Conservation (phyloP, 2,329 filamentous ascomycete species). For the Trichophyton equinum region DNA sequence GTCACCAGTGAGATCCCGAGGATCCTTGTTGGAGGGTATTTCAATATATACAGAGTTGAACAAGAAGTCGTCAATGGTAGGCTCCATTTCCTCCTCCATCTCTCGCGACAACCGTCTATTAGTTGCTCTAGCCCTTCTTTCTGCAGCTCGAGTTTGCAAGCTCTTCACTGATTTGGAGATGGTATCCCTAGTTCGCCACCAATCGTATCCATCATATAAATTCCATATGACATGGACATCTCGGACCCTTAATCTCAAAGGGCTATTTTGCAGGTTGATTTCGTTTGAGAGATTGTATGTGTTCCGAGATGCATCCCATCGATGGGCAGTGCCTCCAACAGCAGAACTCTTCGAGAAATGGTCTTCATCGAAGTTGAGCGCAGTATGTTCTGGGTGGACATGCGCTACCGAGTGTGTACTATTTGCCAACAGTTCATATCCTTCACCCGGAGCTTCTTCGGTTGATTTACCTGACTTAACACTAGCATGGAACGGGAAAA, state of each 20-base stretch:
- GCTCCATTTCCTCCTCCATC: slow-evolving; percentile 62
- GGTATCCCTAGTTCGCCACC: slow-evolving; percentile 72
- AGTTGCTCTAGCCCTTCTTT: slow-evolving; percentile 51
- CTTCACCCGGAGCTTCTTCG: slow-evolving; percentile 4
- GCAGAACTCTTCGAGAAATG: slow-evolving; percentile 57
- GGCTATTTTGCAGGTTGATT: slow-evolving; percentile 50
- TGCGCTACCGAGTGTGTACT: slow-evolving; percentile 40
- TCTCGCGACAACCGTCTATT: slow-evolving; percentile 44
- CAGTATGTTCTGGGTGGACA: slow-evolving; percentile 44
- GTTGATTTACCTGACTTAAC: slow-evolving; percentile 15
- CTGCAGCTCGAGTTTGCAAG: slow-evolving; percentile 68
- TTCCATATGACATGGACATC: slow-evolving; percentile 97
- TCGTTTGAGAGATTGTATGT: slow-evolving; percentile 57
- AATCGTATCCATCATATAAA: slow-evolving; percentile 94
- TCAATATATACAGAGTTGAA: slow-evolving; percentile 99
- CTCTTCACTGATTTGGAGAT: slow-evolving; percentile 82
- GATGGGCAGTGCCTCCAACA: slow-evolving; percentile 55
- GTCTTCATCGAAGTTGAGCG: slow-evolving; percentile 63
- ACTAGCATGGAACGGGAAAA: slow-evolving; percentile 36
- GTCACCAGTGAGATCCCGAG: slow-evolving; percentile 62
- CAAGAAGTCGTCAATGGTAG: slow-evolving; percentile 81
- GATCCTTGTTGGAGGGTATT: slow-evolving; percentile 74
- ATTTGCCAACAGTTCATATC: background rate
- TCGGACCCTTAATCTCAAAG: slow-evolving; percentile 63
- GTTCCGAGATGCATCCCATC: slow-evolving; percentile 69